phyloP scores from a whole-genome alignment of 441 rosid genomes.

The Omphalea diandra region DNA sequence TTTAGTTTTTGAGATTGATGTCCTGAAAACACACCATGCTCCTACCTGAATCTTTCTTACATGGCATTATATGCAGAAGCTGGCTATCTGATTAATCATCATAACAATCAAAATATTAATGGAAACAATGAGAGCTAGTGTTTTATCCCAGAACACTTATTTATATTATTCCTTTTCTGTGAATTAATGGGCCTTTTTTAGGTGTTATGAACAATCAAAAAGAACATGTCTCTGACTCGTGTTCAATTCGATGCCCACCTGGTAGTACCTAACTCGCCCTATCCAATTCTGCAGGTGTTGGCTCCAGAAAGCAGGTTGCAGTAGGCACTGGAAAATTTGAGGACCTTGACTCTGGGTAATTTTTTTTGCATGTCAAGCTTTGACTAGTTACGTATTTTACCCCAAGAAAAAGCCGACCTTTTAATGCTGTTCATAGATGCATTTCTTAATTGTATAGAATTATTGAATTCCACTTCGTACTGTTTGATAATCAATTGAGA shows the following conservation, averaged over 20 bases:
- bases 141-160: neutral
- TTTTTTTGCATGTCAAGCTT: constrained; percentile 20
- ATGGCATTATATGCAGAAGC: neutral
- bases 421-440: neutral
- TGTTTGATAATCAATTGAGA: neutral
- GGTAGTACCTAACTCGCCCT: constrained; percentile 7
- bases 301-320: constrained; percentile 70
- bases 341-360: constrained; percentile 74
- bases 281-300: constrained; percentile 49
- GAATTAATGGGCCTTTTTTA: neutral
- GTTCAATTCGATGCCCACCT: neutral
- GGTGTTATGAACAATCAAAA: neutral
- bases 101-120: neutral
- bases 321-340: constrained; percentile 74
- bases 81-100: neutral
- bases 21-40: neutral
- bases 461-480: neutral
- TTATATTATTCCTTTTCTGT: constrained; percentile 2
- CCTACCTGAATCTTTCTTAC: neutral
- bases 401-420: neutral
- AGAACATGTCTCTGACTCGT: neutral
- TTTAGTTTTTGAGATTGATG: constrained; percentile 21
- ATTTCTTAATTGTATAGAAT: neutral
- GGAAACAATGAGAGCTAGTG: neutral
- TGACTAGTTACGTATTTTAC: neutral